phyloP scores from a whole-genome alignment of 2,329 filamentous ascomycete genomes.

The Chaetomium strumarium region DNA sequence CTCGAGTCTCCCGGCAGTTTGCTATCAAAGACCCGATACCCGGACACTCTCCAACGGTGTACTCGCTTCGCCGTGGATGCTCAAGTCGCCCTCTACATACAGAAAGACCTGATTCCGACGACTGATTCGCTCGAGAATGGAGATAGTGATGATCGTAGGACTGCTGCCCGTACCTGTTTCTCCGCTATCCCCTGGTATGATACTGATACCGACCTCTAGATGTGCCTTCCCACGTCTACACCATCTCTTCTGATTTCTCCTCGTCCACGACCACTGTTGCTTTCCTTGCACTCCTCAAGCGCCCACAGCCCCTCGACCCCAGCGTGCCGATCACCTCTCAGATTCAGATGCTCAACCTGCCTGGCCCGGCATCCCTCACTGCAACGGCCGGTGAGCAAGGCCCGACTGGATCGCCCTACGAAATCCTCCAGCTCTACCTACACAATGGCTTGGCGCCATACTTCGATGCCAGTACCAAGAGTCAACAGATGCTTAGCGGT shows the following conservation, averaged over 20 bases:
- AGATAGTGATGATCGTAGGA: conserved; percentile 40
- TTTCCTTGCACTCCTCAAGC: conserved; percentile 85
- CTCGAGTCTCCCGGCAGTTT: conserved; percentile 77
- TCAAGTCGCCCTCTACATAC: conserved; percentile 83
- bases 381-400: conserved; percentile 64
- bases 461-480: conserved; percentile 93
- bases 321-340: conserved; percentile 76
- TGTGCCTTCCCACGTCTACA: conserved; percentile 60
- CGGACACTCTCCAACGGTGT: conserved; percentile 81
- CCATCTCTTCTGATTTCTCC: conserved; percentile 73
- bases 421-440: conserved; percentile 85
- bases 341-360: conserved; percentile 88
- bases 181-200: not conserved
- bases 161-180: not conserved
- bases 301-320: conserved; percentile 80
- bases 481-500: conserved; percentile 60
- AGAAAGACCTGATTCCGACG: conserved; percentile 66
- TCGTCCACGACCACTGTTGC: conserved; percentile 73
- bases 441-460: conserved; percentile 90
- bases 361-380: conserved; percentile 68
- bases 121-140: conserved; percentile 48
- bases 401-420: conserved; percentile 73
- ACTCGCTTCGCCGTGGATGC: conserved; percentile 83
- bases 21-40: conserved; percentile 63
- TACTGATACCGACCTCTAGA: conserved; percentile 27